Evolutionary conservation across 345 rosid genomes (phyloP).

Genomic region (Sisymbrium altissimum): DNA sequence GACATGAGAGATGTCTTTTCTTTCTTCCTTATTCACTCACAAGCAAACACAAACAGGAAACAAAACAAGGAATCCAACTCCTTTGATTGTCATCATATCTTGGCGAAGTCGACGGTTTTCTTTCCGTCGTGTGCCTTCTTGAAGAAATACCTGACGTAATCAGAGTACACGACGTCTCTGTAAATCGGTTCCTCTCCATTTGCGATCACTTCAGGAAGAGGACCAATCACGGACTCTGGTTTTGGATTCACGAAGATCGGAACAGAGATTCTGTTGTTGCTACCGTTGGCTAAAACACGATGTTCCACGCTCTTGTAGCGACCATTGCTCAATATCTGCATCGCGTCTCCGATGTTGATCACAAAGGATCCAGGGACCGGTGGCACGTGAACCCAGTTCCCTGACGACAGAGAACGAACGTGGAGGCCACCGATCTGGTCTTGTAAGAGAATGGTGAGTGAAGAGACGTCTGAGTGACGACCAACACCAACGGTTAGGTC

Average conservation of each 20-base stretch:
- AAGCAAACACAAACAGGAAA: constrained; percentile 9
- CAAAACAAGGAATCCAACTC: neutral
- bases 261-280: constrained; percentile 37
- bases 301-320: constrained; percentile 39
- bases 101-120: constrained; percentile 39
- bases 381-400: constrained; percentile 40
- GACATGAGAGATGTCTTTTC: neutral
- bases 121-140: constrained; percentile 39
- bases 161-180: constrained; percentile 33
- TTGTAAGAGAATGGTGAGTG: constrained; percentile 42
- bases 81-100: constrained; percentile 13
- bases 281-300: constrained; percentile 36
- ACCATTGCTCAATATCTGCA: constrained; percentile 41
- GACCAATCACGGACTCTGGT: constrained; percentile 35
- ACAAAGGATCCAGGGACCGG: constrained; percentile 35
- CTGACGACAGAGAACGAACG: constrained; percentile 33
- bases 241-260: constrained; percentile 38
- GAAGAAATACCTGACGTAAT: constrained; percentile 38
- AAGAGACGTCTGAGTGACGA: constrained; percentile 42
- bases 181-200: constrained; percentile 35
- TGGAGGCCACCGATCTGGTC: constrained; percentile 46
- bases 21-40: constrained; percentile 20
- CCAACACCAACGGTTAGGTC: constrained; percentile 44
- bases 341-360: constrained; percentile 40
- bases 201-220: constrained; percentile 28